Percentiles rank a stretch among this genome's conserved stretches.
phyloP scores from a whole-genome alignment of 2,329 filamentous ascomycete genomes.

The Blastomyces gilchristii region DNA sequence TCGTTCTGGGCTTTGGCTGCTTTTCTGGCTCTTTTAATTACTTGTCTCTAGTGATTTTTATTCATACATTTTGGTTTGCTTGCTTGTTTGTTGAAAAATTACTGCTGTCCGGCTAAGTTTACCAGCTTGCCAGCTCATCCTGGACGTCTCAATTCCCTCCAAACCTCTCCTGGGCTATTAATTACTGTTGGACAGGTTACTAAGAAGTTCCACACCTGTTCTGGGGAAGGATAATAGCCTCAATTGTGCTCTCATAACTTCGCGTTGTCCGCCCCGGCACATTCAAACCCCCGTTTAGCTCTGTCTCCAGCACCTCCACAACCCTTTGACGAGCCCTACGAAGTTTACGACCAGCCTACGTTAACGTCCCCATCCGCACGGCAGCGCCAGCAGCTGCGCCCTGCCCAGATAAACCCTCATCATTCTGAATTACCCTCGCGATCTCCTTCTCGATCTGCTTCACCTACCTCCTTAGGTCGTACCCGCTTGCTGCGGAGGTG shows the following conservation, averaged over 20 bases:
- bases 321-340: constrained; percentile 45
- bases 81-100: background rate
- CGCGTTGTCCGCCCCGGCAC: constrained; percentile 28
- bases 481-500: constrained; percentile 45
- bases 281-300: constrained; percentile 19
- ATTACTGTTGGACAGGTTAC: constrained; percentile 7
- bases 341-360: constrained; percentile 41
- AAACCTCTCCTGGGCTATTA: background rate
- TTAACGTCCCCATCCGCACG: constrained; percentile 32
- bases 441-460: constrained; percentile 13
- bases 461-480: constrained; percentile 45
- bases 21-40: constrained; percentile 7
- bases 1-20: constrained; percentile 11
- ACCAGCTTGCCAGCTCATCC: background rate
- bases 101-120: background rate
- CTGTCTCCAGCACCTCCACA: constrained; percentile 36
- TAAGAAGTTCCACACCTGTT: background rate
- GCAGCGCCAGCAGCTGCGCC: constrained; percentile 38
- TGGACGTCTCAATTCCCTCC: background rate
- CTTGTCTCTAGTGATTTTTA: constrained; percentile 1
- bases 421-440: background rate
- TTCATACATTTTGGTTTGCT: constrained; percentile 4
- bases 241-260: constrained; percentile 10
- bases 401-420: constrained; percentile 8
- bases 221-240: constrained; percentile 2